Evolutionary conservation across 2,329 filamentous ascomycete genomes (phyloP), one percentile per base, ranked within the genome.

Genomic region (Arthrobotrys sinensis): DNA sequence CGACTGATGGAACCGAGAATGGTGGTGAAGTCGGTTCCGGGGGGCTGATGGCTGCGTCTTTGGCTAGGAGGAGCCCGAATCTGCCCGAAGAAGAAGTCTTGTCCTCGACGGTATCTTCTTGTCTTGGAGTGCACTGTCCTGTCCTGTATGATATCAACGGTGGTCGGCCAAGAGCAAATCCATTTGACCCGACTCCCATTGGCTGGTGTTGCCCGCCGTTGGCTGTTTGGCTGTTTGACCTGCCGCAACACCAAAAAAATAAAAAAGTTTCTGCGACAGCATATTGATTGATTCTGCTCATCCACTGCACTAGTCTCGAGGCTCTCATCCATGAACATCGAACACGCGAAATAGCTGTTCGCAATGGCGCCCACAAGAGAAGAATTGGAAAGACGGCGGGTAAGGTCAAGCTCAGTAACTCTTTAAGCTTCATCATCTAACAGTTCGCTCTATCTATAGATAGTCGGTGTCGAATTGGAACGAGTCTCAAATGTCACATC

Each of bases 401-500:
- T 90, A 84, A 80, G 85, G 81, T 24, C 14, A 38, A 1, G 21
- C 10, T 1, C 46, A 14, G 64, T 34, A 24, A 36, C 43, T 57
- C 45, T 32, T 21, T 2, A 11, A 14, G 21, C 8, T 62, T 10
- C 19, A 8, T 55, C 3, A 43, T 46, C 24, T 68, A 63, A 64
- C 28, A 72, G 19, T 43, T 19, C 21, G 28, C 6, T 43, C 16
- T 63, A 64, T 82, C 16, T 63, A 64, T 82, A 97, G 92, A 91
- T 93, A 82, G 91, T 99, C 83, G 90, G 91, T 81, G 91, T 99
- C 86, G 93, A 96, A 85, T 87, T 90, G 81, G 96, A 99, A 86
- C 97, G 93, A 21, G 92, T 99, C 83, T 92, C 92, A 81, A 90
- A 98, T 86, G 92, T 95, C 82, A 89, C 91, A 79, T 96, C 94